Percentiles rank a stretch among this genome's conserved stretches.
Conservation (phyloP, 1,284 basidiomycete genomes). For the Microbotryomycetes sp. region DNA sequence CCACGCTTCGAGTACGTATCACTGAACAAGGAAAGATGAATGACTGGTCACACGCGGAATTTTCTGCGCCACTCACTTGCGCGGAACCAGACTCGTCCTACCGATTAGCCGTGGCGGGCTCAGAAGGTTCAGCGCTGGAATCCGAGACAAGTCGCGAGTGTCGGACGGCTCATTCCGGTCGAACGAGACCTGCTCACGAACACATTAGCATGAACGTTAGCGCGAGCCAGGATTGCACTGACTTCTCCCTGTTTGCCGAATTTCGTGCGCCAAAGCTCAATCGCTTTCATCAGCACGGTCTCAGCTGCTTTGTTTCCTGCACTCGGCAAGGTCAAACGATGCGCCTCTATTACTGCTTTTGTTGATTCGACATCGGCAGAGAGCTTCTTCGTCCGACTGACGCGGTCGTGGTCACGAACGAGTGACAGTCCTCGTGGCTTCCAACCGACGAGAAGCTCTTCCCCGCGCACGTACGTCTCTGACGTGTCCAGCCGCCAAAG, state of each 20-base stretch:
- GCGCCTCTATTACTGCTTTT: conserved; percentile 57
- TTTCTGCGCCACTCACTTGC: conserved; percentile 50
- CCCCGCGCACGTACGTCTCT: conserved; percentile 85
- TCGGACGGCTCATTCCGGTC: conserved; percentile 55
- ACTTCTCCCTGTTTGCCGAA: conserved; percentile 71
- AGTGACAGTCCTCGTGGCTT: conserved; percentile 77
- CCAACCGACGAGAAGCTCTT: conserved; percentile 76
- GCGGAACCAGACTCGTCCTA: conserved; percentile 60
- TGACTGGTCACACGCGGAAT: background rate
- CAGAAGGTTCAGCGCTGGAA: conserved; percentile 41
- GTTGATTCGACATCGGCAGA: conserved; percentile 85
- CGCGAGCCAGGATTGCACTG: conserved; percentile 29
- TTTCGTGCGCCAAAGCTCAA: conserved; percentile 71
- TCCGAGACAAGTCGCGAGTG: conserved; percentile 45
- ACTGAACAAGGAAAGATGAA: conserved; percentile 44
- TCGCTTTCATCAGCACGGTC: conserved; percentile 55
- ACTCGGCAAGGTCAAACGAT: conserved; percentile 42
- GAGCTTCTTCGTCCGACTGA: conserved; percentile 61
- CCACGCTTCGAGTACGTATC: conserved; percentile 79
- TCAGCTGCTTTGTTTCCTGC: conserved; percentile 46
- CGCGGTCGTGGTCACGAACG: conserved; percentile 70
- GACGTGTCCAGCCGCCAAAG: conserved; percentile 92
- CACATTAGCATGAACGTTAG: background rate
- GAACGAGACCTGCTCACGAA: conserved; percentile 56
- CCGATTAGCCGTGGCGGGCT: conserved; percentile 52